Evolutionary conservation across 2,329 filamentous ascomycete genomes (phyloP), one percentile per base, ranked within the genome.

Genomic region (Zymoseptoria ardabiliae): DNA sequence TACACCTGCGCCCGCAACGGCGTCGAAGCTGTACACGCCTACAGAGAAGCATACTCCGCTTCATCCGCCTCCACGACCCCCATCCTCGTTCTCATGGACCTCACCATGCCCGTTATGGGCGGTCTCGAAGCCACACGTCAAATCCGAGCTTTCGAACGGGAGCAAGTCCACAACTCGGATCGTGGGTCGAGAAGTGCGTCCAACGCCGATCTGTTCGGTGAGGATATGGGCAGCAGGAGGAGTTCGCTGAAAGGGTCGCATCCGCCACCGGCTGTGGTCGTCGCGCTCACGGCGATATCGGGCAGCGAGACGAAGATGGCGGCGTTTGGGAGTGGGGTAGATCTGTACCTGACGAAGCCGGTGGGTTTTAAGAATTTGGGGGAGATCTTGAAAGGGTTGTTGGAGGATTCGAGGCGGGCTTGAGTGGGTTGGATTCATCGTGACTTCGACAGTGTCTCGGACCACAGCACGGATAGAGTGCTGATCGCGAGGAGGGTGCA

Each of bases 1-100:
- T 68, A 69, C 5, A 71, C 75, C 21, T 74, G 73, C 17, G 79
- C 79, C 0, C 65, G 66, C n/a, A 75, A 82, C 61, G 80, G 80
- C 8, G 70, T 76, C 1, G 75, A 81, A 64, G 80, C 80, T 2
- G 74, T 82, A 0, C 68, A 78, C 8, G 69, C 69, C 25, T 78
- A 77, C 56, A 71, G 75, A 54, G 56, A 50, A 19, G 49, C 58
- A 48, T 50, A 50, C 35, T 41, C 35, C 35, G 35, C 35, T 4
- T 41, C 35, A 1, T 4, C 13, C 35, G 35, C 13, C 11, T 53
- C 22, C 4, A 11, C 75, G 30, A 73, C 79, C 50, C 74, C 81
- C 2, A 73, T 81, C 11, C 19, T 58, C 21, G 49, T 58, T 19
- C 49, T 63, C 5, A 81, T 81, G 78, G 78, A 70, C 57, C 65